Conservation (phyloP, 768 basidiomycete genomes). For the Rhizopogon vulgaris region DNA sequence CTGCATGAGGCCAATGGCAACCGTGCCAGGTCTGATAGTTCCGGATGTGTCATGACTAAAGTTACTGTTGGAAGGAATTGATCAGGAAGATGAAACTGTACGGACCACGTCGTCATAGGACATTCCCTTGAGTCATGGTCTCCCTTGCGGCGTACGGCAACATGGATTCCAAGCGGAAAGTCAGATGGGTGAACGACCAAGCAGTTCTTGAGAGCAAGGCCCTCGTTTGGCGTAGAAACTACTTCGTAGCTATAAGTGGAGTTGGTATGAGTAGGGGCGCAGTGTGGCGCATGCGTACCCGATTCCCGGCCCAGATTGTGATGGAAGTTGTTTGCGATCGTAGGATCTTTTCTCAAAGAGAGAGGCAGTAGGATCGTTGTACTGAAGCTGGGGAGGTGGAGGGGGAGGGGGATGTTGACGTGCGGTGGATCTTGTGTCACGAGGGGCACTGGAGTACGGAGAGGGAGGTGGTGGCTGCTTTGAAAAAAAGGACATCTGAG, state of each 20-base stretch:
- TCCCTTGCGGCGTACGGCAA: slow-evolving; percentile 55
- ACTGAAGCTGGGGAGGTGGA: slow-evolving; percentile 37
- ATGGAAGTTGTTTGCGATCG: slow-evolving; percentile 35
- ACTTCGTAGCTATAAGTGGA: slow-evolving; percentile 42
- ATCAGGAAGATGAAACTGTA: not conserved
- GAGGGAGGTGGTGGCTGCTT: slow-evolving; percentile 22
- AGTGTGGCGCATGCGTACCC: slow-evolving; percentile 11
- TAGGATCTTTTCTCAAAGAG: slow-evolving; percentile 46
- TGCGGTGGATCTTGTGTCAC: slow-evolving; percentile 30
- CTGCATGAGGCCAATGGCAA: slow-evolving; percentile 75
- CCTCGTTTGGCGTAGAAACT: slow-evolving; percentile 53
- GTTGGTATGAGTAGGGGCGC: not conserved
- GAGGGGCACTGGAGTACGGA: slow-evolving; percentile 39
- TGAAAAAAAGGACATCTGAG: slow-evolving; percentile 38
- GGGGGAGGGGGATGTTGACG: slow-evolving; percentile 24
- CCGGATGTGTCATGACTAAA: slow-evolving; percentile 74
- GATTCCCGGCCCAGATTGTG: slow-evolving; percentile 20
- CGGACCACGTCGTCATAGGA: slow-evolving; percentile 70
- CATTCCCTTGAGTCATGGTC: slow-evolving; percentile 26
- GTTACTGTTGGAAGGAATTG: slow-evolving; percentile 21
- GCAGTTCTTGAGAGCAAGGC: slow-evolving; percentile 75
- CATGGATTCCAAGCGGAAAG: slow-evolving; percentile 68
- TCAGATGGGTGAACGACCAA: slow-evolving; percentile 75
- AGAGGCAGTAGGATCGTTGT: slow-evolving; percentile 46
- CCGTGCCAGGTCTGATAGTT: slow-evolving; percentile 55